These are phyloP conservation scores for Rachicladosporium sp. DNA, from an alignment of 2,329 filamentous ascomycete species.

Conservation along the genomic window DNA sequence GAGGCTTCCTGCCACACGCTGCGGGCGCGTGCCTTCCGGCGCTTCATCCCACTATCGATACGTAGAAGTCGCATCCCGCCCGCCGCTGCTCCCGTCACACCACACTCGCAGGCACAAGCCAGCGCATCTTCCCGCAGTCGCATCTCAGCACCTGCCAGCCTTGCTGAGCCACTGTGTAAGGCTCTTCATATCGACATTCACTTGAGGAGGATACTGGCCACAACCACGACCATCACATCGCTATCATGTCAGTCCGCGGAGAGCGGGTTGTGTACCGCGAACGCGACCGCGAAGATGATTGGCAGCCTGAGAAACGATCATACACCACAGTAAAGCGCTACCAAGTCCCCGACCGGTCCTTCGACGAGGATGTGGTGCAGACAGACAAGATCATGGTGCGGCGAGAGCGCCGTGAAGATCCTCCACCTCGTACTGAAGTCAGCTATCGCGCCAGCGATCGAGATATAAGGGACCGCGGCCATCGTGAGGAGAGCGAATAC, in stretches of 20 bases:
- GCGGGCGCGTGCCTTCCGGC: too few relatives aligned
- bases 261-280: conserved; percentile 30
- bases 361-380: conserved; percentile 25
- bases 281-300: conserved; percentile 34
- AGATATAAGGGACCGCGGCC: conserved; percentile 10
- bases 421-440: conserved; percentile 11
- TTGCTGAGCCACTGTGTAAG: too few relatives aligned
- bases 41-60: too few relatives aligned
- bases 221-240: not conserved
- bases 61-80: too few relatives aligned
- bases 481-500: conserved; percentile 18
- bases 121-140: too few relatives aligned
- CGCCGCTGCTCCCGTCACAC: too few relatives aligned
- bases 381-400: conserved; percentile 39
- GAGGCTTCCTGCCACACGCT: too few relatives aligned
- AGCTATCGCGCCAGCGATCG: conserved; percentile 16
- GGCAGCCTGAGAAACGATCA: conserved; percentile 25
- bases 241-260: conserved; percentile 28
- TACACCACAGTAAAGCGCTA: conserved; percentile 50
- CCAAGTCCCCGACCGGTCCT: conserved; percentile 36
- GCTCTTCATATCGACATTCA: not conserved
- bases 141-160: too few relatives aligned
- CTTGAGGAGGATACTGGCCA: not conserved
- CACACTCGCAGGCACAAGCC: too few relatives aligned
- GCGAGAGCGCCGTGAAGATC: conserved; percentile 19